A percentile compares a stretch with the other conserved stretches of the same genome.
Conservation (phyloP, 2,329 filamentous ascomycete genomes). For the Xylaria digitata region DNA sequence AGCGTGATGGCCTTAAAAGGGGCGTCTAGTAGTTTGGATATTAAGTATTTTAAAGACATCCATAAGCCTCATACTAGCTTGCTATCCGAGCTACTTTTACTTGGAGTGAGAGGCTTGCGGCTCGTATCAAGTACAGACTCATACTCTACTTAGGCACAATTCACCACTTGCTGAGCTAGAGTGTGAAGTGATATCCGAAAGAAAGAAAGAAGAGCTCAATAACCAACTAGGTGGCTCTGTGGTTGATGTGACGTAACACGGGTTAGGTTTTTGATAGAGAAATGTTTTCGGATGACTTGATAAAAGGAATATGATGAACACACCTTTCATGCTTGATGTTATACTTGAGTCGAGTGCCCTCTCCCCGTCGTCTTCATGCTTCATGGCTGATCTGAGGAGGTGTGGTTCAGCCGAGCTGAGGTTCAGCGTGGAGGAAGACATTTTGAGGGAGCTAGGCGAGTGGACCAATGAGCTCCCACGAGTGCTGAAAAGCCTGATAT, state of each 20-base stretch:
- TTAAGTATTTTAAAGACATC: constrained; percentile 4
- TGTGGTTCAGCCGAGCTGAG: constrained; percentile 40
- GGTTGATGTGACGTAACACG: neutral
- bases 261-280: constrained; percentile 18
- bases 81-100: constrained; percentile 8
- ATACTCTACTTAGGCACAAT: neutral
- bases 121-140: neutral
- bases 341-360: constrained; percentile 41
- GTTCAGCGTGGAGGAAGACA: constrained; percentile 45
- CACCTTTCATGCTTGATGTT: constrained; percentile 46
- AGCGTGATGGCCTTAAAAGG: constrained; percentile 33
- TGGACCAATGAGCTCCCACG: constrained; percentile 1
- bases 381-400: constrained; percentile 49
- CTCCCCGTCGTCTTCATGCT: constrained; percentile 49
- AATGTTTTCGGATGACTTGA: neutral
- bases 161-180: neutral
- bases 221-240: neutral
- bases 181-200: neutral
- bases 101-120: neutral
- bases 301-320: constrained; percentile 35
- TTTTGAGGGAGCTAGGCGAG: constrained; percentile 28
- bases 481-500: constrained; percentile 5
- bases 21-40: constrained; percentile 1
- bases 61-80: constrained; percentile 8
- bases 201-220: neutral